phyloP scores from a whole-genome alignment of 2,329 filamentous ascomycete genomes.

The Fusarium incarnatum region DNA sequence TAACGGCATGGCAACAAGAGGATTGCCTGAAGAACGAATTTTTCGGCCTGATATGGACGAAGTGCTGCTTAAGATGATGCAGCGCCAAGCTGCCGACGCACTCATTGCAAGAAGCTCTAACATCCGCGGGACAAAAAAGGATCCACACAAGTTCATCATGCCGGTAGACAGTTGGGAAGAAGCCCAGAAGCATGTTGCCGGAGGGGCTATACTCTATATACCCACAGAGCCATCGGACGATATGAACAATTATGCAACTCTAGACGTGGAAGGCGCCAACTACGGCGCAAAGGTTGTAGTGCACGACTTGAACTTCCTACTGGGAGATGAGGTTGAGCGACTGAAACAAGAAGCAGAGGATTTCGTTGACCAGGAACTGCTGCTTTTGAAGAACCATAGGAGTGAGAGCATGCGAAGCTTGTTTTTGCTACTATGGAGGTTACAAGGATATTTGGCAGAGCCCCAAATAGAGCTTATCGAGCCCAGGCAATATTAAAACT shows the following conservation, averaged over 20 bases:
- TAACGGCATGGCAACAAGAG: constrained; percentile 45
- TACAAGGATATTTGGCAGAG: constrained; percentile 65
- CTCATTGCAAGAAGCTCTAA: constrained; percentile 51
- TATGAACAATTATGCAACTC: constrained; percentile 58
- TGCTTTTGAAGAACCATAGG: constrained; percentile 57
- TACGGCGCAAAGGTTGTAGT: constrained; percentile 59
- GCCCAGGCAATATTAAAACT: background rate
- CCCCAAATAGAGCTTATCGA: constrained; percentile 3
- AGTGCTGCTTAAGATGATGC: constrained; percentile 63
- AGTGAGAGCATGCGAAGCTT: constrained; percentile 56
- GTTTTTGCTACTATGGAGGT: constrained; percentile 66
- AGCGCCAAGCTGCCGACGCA: constrained; percentile 58
- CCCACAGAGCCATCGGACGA: constrained; percentile 37
- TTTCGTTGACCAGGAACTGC: constrained; percentile 54
- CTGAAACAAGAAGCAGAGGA: constrained; percentile 52
- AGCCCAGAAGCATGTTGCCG: constrained; percentile 53
- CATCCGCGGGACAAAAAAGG: constrained; percentile 7
- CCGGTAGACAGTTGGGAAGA: constrained; percentile 59
- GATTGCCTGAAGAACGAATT: constrained; percentile 17
- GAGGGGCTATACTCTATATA: constrained; percentile 61
- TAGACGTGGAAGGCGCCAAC: constrained; percentile 53
- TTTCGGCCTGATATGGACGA: constrained; percentile 66
- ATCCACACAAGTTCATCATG: constrained; percentile 53
- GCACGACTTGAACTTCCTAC: constrained; percentile 63
- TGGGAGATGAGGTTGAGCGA: constrained; percentile 60